phyloP scores from a whole-genome alignment of 805 yeast species.

The Candida insectalens region DNA sequence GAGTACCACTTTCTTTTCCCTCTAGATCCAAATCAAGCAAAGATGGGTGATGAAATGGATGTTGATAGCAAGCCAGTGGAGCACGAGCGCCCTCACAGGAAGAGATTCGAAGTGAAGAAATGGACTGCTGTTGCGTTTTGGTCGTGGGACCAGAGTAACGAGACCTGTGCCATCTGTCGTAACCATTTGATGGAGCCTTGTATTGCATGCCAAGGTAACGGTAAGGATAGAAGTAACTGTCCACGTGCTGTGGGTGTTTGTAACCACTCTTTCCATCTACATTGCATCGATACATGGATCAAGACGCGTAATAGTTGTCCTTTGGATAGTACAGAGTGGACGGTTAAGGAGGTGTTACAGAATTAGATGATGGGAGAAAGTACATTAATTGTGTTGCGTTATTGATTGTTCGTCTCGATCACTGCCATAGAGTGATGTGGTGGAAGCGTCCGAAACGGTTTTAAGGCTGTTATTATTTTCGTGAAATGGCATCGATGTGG shows the following conservation, averaged over 20 bases:
- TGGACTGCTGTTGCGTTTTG: slow-evolving; percentile 99
- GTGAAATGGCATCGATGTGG: background rate
- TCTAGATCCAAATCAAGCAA: background rate
- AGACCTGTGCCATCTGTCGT: slow-evolving; percentile 96
- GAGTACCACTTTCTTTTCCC: background rate
- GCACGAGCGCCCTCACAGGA: slow-evolving; percentile 28
- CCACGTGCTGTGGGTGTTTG: slow-evolving; percentile 96
- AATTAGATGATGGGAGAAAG: too few species aligned
- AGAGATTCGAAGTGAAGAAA: slow-evolving; percentile 85
- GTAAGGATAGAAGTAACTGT: slow-evolving; percentile 44
- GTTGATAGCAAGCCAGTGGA: slow-evolving; percentile 5
- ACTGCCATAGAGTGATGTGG: too few species aligned
- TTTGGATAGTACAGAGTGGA: slow-evolving; percentile 88
- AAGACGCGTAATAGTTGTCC: slow-evolving; percentile 96
- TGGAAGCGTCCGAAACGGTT: too few species aligned
- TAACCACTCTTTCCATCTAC: slow-evolving; percentile 97
- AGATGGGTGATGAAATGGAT: slow-evolving; percentile 14
- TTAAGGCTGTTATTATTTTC: too few species aligned
- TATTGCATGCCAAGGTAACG: slow-evolving; percentile 71
- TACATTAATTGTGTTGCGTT: too few species aligned
- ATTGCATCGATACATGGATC: slow-evolving; percentile 93
- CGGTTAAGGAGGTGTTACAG: slow-evolving; percentile 20
- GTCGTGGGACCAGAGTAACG: slow-evolving; percentile 82
- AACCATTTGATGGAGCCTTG: slow-evolving; percentile 98
- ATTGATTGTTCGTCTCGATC: too few species aligned